A percentile compares a stretch with the other conserved stretches of the same genome.
These are phyloP conservation scores for Xerocomellus amylosporus DNA, from an alignment of 768 basidiomycete genomes.

Conservation along the genomic window DNA sequence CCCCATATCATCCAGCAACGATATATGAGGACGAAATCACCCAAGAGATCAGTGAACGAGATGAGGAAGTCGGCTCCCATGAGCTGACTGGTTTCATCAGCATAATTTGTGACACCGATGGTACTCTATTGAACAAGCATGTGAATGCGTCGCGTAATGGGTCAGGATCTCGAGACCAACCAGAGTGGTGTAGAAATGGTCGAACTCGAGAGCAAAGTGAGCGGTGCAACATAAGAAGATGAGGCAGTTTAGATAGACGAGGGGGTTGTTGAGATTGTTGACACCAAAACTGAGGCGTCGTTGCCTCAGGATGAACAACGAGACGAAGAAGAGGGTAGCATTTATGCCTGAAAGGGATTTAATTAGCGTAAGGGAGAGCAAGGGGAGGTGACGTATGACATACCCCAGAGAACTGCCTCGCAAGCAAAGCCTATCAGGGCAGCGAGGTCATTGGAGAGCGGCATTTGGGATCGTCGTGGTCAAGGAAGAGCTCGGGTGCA, in stretches of 20 bases:
- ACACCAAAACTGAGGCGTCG: background rate
- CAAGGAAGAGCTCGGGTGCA: no score
- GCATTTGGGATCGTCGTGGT: slow-evolving; percentile 14
- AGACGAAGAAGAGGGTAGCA: slow-evolving; percentile 30
- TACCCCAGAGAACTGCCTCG: slow-evolving; percentile 39
- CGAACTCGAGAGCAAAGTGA: slow-evolving; percentile 36
- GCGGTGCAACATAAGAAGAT: slow-evolving; percentile 35
- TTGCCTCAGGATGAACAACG: slow-evolving; percentile 23
- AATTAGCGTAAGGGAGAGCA: background rate
- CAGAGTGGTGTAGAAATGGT: slow-evolving; percentile 33
- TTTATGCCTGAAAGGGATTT: slow-evolving; percentile 13
- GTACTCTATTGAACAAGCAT: slow-evolving; percentile 13
- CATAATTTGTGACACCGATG: slow-evolving; percentile 27
- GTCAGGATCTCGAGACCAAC: slow-evolving; percentile 20
- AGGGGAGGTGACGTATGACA: background rate
- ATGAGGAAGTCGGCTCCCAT: slow-evolving; percentile 37
- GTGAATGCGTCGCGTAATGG: background rate
- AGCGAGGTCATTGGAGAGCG: slow-evolving; percentile 32
- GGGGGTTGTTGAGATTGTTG: slow-evolving; percentile 20
- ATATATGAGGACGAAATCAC: slow-evolving; percentile 37
- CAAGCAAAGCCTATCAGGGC: slow-evolving; percentile 38
- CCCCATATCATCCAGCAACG: slow-evolving; percentile 45
- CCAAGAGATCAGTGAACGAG: slow-evolving; percentile 36
- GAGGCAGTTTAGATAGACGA: slow-evolving; percentile 28
- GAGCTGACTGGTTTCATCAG: slow-evolving; percentile 32